These are phyloP conservation scores for Aspergillus calidoustus DNA, from an alignment of 2,329 filamentous ascomycete genomes.

Conservation along the genomic window DNA sequence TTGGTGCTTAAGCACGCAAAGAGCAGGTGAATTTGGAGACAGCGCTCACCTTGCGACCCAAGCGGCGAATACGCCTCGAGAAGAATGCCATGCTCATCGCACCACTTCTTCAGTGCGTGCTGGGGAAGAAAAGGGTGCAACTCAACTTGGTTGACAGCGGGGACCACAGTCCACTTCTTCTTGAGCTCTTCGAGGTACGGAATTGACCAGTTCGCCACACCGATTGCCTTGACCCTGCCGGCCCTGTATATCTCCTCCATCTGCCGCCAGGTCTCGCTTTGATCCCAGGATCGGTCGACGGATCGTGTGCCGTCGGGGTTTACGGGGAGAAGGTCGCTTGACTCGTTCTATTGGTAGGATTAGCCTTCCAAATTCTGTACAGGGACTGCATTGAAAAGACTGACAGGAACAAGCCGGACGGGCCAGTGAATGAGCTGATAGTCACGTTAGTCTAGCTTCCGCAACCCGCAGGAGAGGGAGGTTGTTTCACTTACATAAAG, in stretches of 20 bases:
- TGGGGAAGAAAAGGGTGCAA: slow-evolving; percentile 46
- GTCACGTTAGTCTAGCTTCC: not conserved
- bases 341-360: not conserved
- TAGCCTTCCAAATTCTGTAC: not conserved
- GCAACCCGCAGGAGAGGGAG: too few species aligned
- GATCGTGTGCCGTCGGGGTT: slow-evolving; percentile 6
- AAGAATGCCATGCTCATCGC: slow-evolving; percentile 39
- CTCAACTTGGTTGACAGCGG: slow-evolving; percentile 43
- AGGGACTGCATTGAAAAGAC: not conserved
- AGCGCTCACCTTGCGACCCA: slow-evolving; percentile 3
- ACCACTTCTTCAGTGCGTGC: slow-evolving; percentile 41
- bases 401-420: not conserved
- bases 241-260: slow-evolving; percentile 27
- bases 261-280: slow-evolving; percentile 27
- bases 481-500: not conserved
- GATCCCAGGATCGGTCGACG: slow-evolving; percentile 22
- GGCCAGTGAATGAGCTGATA: not conserved
- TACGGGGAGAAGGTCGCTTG: slow-evolving; percentile 9
- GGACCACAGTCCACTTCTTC: slow-evolving; percentile 26
- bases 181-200: slow-evolving; percentile 25
- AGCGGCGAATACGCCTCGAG: slow-evolving; percentile 45
- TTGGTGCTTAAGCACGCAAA: not conserved
- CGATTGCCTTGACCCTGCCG: slow-evolving; percentile 29
- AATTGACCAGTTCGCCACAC: slow-evolving; percentile 30
- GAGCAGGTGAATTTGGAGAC: too few species aligned